These are phyloP conservation scores for Echinosphaeria canescens DNA, from an alignment of 2,329 filamentous ascomycete species.

Conservation along the genomic window DNA sequence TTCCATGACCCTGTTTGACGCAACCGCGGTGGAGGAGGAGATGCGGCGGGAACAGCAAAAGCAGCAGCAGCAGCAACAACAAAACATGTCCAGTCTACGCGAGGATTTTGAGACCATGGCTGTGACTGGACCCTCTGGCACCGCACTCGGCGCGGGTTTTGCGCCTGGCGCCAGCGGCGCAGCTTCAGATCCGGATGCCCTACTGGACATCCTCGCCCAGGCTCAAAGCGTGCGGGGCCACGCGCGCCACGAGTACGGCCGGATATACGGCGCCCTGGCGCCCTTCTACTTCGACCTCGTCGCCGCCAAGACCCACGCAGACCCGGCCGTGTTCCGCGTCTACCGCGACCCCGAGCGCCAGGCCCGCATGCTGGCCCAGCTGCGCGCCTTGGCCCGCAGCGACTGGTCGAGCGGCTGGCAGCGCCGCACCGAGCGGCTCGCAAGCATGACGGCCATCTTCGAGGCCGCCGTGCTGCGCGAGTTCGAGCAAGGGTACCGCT, in stretches of 20 bases:
- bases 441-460: conserved; percentile 59
- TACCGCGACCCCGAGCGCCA: conserved; percentile 81
- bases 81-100: conserved; percentile 7
- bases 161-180: conserved; percentile 18
- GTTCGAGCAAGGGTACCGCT: conserved; percentile 83
- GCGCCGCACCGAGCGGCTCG: conserved; percentile 49
- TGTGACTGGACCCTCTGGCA: conserved; percentile 15
- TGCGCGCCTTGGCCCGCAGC: conserved; percentile 57
- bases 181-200: conserved; percentile 34
- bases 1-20: conserved; percentile 52
- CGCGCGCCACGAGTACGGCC: conserved; percentile 78
- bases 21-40: conserved; percentile 43
- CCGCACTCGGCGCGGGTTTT: background rate
- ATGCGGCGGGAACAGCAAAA: conserved; percentile 9
- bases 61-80: conserved; percentile 2
- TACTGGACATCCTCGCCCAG: conserved; percentile 47
- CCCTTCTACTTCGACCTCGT: conserved; percentile 78
- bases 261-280: conserved; percentile 68
- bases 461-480: conserved; percentile 79
- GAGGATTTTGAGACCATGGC: conserved; percentile 70
- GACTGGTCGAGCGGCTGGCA: conserved; percentile 61
- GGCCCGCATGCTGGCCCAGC: conserved; percentile 68
- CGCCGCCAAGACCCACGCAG: conserved; percentile 47
- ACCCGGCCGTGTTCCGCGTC: conserved; percentile 67
- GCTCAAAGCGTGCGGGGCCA: conserved; percentile 63